A percentile compares a stretch with the other conserved stretches of the same genome.
phyloP scores from a whole-genome alignment of 2,329 filamentous ascomycete genomes.

The Beauveria scarabaeidicola region DNA sequence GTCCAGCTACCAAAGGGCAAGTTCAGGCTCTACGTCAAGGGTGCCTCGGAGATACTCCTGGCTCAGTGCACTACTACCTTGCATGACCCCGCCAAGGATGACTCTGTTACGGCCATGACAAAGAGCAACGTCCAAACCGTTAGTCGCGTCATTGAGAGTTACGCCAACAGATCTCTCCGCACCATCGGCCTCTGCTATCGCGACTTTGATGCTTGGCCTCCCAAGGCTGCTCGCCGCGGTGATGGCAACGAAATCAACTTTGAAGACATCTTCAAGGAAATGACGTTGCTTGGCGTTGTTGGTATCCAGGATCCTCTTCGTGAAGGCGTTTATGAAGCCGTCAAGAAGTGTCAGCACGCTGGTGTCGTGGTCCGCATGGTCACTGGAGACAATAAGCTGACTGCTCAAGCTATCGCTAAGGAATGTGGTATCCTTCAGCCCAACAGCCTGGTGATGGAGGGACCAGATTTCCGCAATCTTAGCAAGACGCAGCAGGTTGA shows the following conservation, averaged over 20 bases:
- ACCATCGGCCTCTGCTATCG: conserved; percentile 79
- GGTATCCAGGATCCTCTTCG: conserved; percentile 78
- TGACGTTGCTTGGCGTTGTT: conserved; percentile 62
- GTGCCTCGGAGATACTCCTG: conserved; percentile 57
- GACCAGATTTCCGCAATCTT: conserved; percentile 68
- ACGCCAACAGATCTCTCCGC: conserved; percentile 70
- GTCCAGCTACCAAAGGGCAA: conserved; percentile 41
- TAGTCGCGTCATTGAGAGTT: conserved; percentile 61
- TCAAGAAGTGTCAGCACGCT: conserved; percentile 63
- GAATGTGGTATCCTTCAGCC: conserved; percentile 68
- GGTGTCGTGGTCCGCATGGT: conserved; percentile 80
- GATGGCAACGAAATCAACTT: conserved; percentile 55
- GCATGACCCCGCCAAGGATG: conserved; percentile 38
- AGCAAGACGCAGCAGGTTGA: conserved; percentile 55
- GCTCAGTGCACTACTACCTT: conserved; percentile 45
- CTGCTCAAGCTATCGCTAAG: conserved; percentile 68
- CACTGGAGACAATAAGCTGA: conserved; percentile 73
- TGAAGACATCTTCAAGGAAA: conserved; percentile 57
- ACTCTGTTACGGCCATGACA: conserved; percentile 35
- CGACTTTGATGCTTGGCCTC: conserved; percentile 81
- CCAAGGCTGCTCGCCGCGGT: conserved; percentile 47
- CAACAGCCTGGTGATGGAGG: conserved; percentile 66
- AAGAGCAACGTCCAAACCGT: conserved; percentile 48
- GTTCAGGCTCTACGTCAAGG: conserved; percentile 53
- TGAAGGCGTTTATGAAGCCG: conserved; percentile 64